Evolutionary conservation across 1,284 basidiomycete species (phyloP), one percentile per base, ranked within the genome.

Genomic region (Naganishia albida): DNA sequence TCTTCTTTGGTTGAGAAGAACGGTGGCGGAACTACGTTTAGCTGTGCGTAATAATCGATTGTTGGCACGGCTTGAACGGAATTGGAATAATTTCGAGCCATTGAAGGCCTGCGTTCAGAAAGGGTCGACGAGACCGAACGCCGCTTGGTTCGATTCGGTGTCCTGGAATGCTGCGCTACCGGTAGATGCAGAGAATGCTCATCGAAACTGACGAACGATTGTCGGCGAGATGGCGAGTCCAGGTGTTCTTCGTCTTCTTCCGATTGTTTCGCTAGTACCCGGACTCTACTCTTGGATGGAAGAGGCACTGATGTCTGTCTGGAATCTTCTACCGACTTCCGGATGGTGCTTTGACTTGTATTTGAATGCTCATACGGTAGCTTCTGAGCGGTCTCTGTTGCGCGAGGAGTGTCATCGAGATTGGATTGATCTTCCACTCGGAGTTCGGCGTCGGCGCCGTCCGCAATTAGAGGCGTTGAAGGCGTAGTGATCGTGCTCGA

Each of bases 131-230:
- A 93, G 12, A 96, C 86, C 0, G 93, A 96, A 20, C 93, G 88
- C 2, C 95, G 87, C 77, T 98, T 98, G 1, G 94, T 98, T 8
- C 93, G 85, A 3, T 89, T 91, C 0, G 94, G 95, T 0, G 94
- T 99, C 16, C 93, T 89, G 16, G 87, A 84, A 51, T 81, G 80
- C 8, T 75, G 75, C 0, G 77, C 74, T 2, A 80, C 65, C 6
- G 77, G 78, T 2, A 81, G 69, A 54, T 75, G 72, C 6, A 75
- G 60, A 1, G 74, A 68, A 28, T 76, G 72, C 44, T 77, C 75
- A 54, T 77, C 75, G 18, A 71, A 65, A 51, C 51, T 63, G 51
- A 65, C 23, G 56, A 30, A 18, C 44, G 65, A 46, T 57, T 69
- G 26, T 66, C 59, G 51, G 67, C 43, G 69, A 28, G 46, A 63